Evolutionary conservation across 108 stramenopile species (phyloP).

Genomic region (Skeletonema potamos): DNA sequence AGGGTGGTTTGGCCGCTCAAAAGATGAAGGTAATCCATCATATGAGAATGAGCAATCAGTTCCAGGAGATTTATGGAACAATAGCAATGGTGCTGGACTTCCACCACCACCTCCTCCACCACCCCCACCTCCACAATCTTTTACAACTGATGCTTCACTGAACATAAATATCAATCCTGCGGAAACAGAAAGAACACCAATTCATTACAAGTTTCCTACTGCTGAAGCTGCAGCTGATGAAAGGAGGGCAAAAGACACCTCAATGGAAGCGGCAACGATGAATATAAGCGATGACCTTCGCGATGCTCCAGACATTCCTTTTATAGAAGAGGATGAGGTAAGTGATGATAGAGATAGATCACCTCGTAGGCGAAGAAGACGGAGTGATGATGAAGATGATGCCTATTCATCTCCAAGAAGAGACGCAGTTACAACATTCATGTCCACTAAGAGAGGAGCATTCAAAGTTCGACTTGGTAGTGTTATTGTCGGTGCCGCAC

Average conservation of each 20-base stretch:
- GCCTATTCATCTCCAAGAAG: slow-evolving; percentile 55
- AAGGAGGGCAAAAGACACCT: slow-evolving; percentile 6
- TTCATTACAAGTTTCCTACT: slow-evolving; percentile 46
- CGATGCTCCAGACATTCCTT: slow-evolving; percentile 19
- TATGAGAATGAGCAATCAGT: neutral
- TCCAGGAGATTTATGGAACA: neutral
- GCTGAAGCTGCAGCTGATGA: slow-evolving; percentile 34
- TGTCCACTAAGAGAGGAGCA: slow-evolving; percentile 60
- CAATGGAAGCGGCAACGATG: neutral
- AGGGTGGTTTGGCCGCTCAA: neutral
- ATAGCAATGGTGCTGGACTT: neutral
- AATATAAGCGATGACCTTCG: neutral
- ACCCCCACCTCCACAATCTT: neutral
- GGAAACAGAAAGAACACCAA: slow-evolving; percentile 36
- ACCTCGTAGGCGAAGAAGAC: slow-evolving; percentile 24
- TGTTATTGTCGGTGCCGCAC: slow-evolving; percentile 46
- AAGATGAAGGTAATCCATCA: neutral
- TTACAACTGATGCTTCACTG: neutral
- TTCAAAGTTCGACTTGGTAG: slow-evolving; percentile 51
- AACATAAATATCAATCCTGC: slow-evolving; percentile 32
- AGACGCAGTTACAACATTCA: slow-evolving; percentile 71
- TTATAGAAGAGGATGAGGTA: slow-evolving; percentile 19
- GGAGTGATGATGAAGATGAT: slow-evolving; percentile 25
- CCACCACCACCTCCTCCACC: slow-evolving; percentile 27
- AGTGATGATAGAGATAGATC: neutral